Conservation (phyloP, 768 basidiomycete genomes). For the Lactifluus piperatus region DNA sequence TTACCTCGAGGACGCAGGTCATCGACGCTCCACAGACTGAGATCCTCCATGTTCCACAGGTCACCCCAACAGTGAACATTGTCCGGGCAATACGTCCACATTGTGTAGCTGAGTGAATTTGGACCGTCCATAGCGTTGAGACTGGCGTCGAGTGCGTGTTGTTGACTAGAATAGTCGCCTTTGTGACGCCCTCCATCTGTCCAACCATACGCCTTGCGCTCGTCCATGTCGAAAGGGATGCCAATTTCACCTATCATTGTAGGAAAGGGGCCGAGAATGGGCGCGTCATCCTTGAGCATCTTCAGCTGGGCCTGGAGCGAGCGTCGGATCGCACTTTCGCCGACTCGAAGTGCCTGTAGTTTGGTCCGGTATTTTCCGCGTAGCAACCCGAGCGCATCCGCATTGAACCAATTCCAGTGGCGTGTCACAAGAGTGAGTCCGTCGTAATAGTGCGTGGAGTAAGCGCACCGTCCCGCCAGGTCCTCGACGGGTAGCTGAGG, state of each 20-base stretch:
- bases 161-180: slow-evolving; percentile 72
- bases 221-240: slow-evolving; percentile 91
- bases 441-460: slow-evolving; percentile 89
- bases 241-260: slow-evolving; percentile 96
- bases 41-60: slow-evolving; percentile 94
- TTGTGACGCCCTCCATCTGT: slow-evolving; percentile 54
- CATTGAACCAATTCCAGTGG: slow-evolving; percentile 94
- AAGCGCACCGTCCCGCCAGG: slow-evolving; percentile 56
- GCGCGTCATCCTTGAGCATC: slow-evolving; percentile 65
- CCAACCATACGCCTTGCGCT: slow-evolving; percentile 75
- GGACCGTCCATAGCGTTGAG: slow-evolving; percentile 68
- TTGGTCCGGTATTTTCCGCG: slow-evolving; percentile 68
- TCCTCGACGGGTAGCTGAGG: slow-evolving; percentile 50
- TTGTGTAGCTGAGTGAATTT: slow-evolving; percentile 69
- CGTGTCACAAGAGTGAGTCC: slow-evolving; percentile 88
- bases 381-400: slow-evolving; percentile 87
- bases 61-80: slow-evolving; percentile 87
- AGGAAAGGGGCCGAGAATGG: slow-evolving; percentile 63
- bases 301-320: slow-evolving; percentile 78
- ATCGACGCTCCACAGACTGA: slow-evolving; percentile 79
- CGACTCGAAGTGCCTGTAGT: slow-evolving; percentile 69
- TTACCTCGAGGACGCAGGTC: slow-evolving; percentile 39
- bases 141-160: slow-evolving; percentile 82
- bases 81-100: slow-evolving; percentile 86
- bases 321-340: slow-evolving; percentile 73